Base-by-base conservation (phyloP, 805 yeast species). In the Cyberlindnera mrakii region DNA sequence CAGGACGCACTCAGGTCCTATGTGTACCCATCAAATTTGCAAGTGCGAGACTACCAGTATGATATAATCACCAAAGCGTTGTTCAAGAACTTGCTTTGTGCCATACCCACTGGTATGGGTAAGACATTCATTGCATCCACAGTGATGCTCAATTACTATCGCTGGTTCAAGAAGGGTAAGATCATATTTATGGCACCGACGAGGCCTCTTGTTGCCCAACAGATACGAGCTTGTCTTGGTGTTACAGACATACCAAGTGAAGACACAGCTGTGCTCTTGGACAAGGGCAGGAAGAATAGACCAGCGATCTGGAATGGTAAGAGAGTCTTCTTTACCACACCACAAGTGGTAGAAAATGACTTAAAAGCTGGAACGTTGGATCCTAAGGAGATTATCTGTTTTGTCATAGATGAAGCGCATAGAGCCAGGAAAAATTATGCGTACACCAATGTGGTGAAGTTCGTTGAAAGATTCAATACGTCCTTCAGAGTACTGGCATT, bases 141-240 rank as follows among this genome's bases (percentile, higher is more conserved):
- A 0, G 91, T 91, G 18, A 93, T 93, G 89, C 70, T 89, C 43
- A 93, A 93, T 59, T 93, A 75, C 64, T 80, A 76, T 52, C 66
- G 95, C 39, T 93, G 99, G 99, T 85, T 90, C 17, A 75, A 75
- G 14, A 60, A 65, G 5, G 79, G 88, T 3, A 93, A 90, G 57
- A 78, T 93, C 51, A 77, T 95, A 1, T 93, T 93, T 62, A 82
- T 91, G 82, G 99, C 99, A 0, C 99, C 99, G 0, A 93, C 99
- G 2, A 72, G 90, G 50, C 99, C 99, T 0, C 70, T 93, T 42
- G 98, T 93, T 6, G 90, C 96, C 1, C 99, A 93, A 64, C 99
- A 93, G 64, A 85, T 91, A 51, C 85, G 84, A 56, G 97, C 98
- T 1, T 93, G 96, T 58, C 72, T 88, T 43, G 83, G 87, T 8